A percentile compares a stretch with the other conserved stretches of the same genome.
phyloP scores from a whole-genome alignment of 2,329 filamentous ascomycete genomes.

The Tolypocladium ophioglossoides region DNA sequence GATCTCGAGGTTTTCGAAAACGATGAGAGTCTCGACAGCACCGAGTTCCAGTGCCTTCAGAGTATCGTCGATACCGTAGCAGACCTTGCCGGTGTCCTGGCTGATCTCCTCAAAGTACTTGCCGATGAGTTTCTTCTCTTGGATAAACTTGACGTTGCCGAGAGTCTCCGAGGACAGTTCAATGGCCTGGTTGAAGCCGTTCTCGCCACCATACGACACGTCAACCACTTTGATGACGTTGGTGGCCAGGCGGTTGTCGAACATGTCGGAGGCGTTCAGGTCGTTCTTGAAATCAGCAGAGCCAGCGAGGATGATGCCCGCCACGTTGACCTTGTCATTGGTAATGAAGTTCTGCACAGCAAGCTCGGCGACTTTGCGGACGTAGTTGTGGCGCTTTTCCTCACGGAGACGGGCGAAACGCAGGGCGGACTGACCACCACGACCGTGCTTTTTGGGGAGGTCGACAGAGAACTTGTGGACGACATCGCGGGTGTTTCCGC shows the following conservation, averaged over 20 bases:
- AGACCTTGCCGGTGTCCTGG: constrained; percentile 92
- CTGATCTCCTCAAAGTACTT: constrained; percentile 99
- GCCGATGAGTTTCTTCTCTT: constrained; percentile 99
- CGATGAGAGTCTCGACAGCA: constrained; percentile 87
- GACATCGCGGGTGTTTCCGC: constrained; percentile 92
- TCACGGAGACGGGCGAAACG: constrained; percentile 99
- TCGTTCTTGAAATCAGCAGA: constrained; percentile 99
- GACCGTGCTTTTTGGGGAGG: constrained; percentile 98
- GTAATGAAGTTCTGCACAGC: constrained; percentile 99
- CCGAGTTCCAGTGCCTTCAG: constrained; percentile 93
- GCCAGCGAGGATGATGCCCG: constrained; percentile 88
- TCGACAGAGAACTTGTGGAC: constrained; percentile 98
- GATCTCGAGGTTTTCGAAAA: constrained; percentile 94
- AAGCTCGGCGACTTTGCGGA: constrained; percentile 95
- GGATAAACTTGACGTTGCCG: constrained; percentile 99
- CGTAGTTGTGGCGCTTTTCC: constrained; percentile 99
- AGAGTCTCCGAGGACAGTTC: constrained; percentile 91
- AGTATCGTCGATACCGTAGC: constrained; percentile 96
- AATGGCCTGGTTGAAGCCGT: constrained; percentile 99
- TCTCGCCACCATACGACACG: constrained; percentile 97
- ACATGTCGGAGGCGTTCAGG: constrained; percentile 93
- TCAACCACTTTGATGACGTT: constrained; percentile 99
- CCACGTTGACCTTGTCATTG: constrained; percentile 95
- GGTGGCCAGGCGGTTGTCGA: constrained; percentile 77
- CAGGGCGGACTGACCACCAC: constrained; percentile 98